Percentiles rank a stretch among this genome's conserved stretches.
phyloP scores from a whole-genome alignment of 2,329 filamentous ascomycete species.

The Teratosphaeria zuluensis region DNA sequence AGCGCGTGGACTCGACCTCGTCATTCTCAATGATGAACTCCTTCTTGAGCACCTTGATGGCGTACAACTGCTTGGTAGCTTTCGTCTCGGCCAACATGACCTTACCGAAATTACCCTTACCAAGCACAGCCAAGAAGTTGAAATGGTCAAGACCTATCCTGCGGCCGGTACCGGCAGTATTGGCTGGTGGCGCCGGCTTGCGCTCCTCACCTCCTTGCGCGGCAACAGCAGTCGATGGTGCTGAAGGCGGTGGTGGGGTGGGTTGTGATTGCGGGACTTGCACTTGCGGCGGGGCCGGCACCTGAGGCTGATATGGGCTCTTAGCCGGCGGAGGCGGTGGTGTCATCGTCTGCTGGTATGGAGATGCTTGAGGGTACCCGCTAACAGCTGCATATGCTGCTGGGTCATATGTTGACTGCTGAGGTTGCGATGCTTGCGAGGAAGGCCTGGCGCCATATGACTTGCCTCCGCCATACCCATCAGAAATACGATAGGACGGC shows the following conservation, averaged over 20 bases:
- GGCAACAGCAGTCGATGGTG: slow-evolving; percentile 21
- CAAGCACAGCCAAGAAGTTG: slow-evolving; percentile 95
- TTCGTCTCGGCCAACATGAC: slow-evolving; percentile 99
- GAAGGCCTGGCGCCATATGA: slow-evolving; percentile 3
- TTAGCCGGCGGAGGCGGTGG: slow-evolving; percentile 42
- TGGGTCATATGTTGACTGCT: slow-evolving; percentile 62
- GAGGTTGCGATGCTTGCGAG: slow-evolving; percentile 30
- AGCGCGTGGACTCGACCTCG: slow-evolving; percentile 94
- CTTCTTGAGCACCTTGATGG: slow-evolving; percentile 98
- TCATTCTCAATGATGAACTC: slow-evolving; percentile 99
- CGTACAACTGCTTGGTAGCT: slow-evolving; percentile 80
- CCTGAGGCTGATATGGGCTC: slow-evolving; percentile 41
- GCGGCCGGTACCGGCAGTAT: slow-evolving; percentile 59
- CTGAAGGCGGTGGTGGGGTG: slow-evolving; percentile 22
- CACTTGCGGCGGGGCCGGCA: slow-evolving; percentile 32
- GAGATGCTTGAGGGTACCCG: slow-evolving; percentile 13
- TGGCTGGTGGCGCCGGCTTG: slow-evolving; percentile 61
- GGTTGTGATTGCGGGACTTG: slow-evolving; percentile 31
- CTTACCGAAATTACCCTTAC: slow-evolving; percentile 99
- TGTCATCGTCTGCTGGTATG: slow-evolving; percentile 32
- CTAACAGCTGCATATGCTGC: slow-evolving; percentile 56
- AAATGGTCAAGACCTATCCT: slow-evolving; percentile 96
- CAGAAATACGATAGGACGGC: slow-evolving; percentile 19
- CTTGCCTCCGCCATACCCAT: slow-evolving; percentile 26
- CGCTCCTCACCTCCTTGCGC: slow-evolving; percentile 25